Evolutionary conservation across 2,329 filamentous ascomycete species (phyloP).

Genomic region (Emergomyces orientalis): DNA sequence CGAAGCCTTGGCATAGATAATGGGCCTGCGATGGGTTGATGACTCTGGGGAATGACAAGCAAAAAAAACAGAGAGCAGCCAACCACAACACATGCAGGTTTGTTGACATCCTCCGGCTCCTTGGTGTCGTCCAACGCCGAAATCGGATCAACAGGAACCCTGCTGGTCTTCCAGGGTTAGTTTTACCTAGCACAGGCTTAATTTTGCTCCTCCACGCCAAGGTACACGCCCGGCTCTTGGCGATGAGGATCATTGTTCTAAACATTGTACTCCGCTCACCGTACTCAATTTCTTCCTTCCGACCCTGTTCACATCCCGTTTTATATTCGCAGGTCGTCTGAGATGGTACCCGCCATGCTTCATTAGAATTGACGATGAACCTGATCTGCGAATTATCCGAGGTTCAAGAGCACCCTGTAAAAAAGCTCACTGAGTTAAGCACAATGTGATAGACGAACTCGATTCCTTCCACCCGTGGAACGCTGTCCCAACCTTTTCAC

Average conservation of each 20-base stretch:
- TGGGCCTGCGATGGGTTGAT: neutral
- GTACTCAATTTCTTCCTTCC: too few relatives aligned
- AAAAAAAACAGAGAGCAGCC: neutral
- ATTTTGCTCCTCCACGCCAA: neutral
- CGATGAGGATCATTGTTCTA: neutral
- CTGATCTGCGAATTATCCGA: neutral
- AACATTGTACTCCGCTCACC: too few relatives aligned
- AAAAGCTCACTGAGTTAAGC: too few relatives aligned
- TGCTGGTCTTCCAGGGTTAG: neutral
- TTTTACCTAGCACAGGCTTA: neutral
- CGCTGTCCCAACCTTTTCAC: too few relatives aligned
- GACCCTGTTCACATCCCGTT: neutral
- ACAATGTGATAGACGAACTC: too few relatives aligned
- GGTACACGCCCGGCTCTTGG: neutral
- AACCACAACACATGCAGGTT: neutral
- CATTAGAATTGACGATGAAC: too few relatives aligned
- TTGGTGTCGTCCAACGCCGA: neutral
- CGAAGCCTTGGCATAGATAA: too few relatives aligned
- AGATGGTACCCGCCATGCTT: too few relatives aligned
- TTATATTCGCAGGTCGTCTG: conserved; percentile 4
- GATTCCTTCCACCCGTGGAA: too few relatives aligned
- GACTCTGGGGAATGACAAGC: neutral
- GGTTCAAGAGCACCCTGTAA: neutral
- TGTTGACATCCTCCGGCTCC: neutral
- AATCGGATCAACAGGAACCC: neutral